These are phyloP conservation scores for Passiflora organensis DNA, from an alignment of 345 rosid genomes.

Conservation along the genomic window DNA sequence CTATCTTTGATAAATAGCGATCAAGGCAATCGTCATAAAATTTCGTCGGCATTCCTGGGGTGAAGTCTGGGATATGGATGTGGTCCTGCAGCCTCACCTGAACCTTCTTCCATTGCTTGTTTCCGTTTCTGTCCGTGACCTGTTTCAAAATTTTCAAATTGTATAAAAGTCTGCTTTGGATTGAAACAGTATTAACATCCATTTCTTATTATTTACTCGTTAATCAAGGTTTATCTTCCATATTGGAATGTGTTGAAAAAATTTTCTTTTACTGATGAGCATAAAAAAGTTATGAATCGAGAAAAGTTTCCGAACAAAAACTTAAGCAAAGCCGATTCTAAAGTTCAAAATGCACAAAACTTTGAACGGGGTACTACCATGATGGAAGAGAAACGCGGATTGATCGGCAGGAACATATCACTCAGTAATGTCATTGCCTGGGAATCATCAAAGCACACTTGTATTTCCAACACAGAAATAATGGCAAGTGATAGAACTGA, in stretches of 20 bases:
- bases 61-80: slow-evolving; percentile 27
- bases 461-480: slow-evolving; percentile 25
- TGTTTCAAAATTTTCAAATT: slow-evolving; percentile 1
- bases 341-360: no score
- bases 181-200: no score
- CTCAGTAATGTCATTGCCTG: slow-evolving; percentile 10
- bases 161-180: no score
- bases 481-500: slow-evolving; percentile 22
- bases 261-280: not conserved
- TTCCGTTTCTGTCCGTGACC: slow-evolving; percentile 28
- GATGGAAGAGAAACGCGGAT: slow-evolving; percentile 45
- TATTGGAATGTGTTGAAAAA: no score
- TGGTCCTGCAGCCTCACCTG: slow-evolving; percentile 34
- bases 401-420: slow-evolving; percentile 37
- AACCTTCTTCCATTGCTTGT: slow-evolving; percentile 34
- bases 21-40: slow-evolving; percentile 30
- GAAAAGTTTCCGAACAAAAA: not conserved
- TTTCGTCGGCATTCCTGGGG: slow-evolving; percentile 19
- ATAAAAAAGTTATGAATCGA: not conserved
- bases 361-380: slow-evolving; percentile 34
- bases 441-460: slow-evolving; percentile 31
- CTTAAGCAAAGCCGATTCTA: not conserved
- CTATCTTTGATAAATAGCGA: slow-evolving; percentile 30
- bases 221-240: no score
- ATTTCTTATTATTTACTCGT: no score